These are phyloP conservation scores for Globisporangium orthogonon DNA, from an alignment of 352 stramenopile genomes.

Conservation along the genomic window DNA sequence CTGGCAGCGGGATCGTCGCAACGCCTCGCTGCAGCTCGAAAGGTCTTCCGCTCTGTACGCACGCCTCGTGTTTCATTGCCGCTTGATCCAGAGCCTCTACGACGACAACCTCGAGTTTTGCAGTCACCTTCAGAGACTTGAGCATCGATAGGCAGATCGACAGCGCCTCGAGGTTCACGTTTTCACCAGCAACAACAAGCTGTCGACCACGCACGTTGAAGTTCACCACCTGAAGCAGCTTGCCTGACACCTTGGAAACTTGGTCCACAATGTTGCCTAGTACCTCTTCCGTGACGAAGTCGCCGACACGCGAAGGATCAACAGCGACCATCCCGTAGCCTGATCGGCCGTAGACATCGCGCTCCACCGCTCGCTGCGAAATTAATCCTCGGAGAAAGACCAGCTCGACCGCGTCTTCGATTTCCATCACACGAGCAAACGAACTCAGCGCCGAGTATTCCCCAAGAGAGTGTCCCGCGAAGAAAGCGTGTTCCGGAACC, in stretches of 20 bases:
- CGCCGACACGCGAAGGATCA: slow-evolving; percentile 71
- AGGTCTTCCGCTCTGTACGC: slow-evolving; percentile 36
- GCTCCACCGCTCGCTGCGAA: slow-evolving; percentile 55
- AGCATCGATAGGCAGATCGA: slow-evolving; percentile 50
- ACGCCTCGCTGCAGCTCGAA: slow-evolving; percentile 56
- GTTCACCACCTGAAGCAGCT: slow-evolving; percentile 86
- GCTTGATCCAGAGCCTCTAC: slow-evolving; percentile 50
- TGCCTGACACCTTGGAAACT: slow-evolving; percentile 47
- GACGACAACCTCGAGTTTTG: slow-evolving; percentile 48
- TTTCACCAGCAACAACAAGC: slow-evolving; percentile 82
- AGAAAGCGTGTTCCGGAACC: slow-evolving; percentile 66
- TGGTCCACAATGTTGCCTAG: slow-evolving; percentile 69
- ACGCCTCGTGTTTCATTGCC: slow-evolving; percentile 52
- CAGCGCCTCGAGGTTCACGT: slow-evolving; percentile 76
- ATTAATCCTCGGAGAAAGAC: slow-evolving; percentile 80
- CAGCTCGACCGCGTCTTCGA: slow-evolving; percentile 74
- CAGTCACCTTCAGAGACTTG: slow-evolving; percentile 33
- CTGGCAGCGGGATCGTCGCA: slow-evolving; percentile 83
- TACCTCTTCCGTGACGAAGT: slow-evolving; percentile 59
- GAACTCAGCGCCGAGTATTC: slow-evolving; percentile 83
- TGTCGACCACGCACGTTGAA: slow-evolving; percentile 83
- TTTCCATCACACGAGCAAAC: slow-evolving; percentile 58
- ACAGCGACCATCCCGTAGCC: slow-evolving; percentile 86
- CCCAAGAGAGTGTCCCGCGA: slow-evolving; percentile 85
- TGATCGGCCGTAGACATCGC: slow-evolving; percentile 53